These are phyloP conservation scores for Solanum ahanhuiri DNA, from an alignment of 257 asterid species.

Conservation along the genomic window DNA sequence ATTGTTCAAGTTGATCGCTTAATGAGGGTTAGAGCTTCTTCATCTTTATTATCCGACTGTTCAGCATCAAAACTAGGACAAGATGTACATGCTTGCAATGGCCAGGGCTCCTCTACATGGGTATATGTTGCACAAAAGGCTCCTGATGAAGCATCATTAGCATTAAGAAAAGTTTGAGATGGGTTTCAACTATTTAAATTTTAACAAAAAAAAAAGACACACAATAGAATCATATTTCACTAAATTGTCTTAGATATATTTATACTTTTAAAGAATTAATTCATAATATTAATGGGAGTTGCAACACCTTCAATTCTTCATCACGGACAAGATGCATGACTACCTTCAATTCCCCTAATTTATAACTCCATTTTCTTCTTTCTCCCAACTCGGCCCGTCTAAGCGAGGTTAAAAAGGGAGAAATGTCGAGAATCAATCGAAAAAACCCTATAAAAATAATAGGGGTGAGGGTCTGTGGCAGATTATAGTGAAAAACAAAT, in stretches of 20 bases:
- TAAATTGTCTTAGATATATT: too few species aligned
- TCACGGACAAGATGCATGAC: background rate
- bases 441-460: too few species aligned
- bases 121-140: conserved; percentile 11
- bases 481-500: too few species aligned
- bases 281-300: too few species aligned
- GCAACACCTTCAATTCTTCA: background rate
- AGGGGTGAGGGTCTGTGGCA: too few species aligned
- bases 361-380: background rate
- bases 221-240: too few species aligned
- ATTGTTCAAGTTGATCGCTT: too few species aligned
- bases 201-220: too few species aligned
- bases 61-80: conserved; percentile 13
- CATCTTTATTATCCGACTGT: conserved; percentile 16
- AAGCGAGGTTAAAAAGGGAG: too few species aligned
- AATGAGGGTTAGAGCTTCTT: background rate
- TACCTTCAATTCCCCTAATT: background rate
- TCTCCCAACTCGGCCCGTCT: background rate
- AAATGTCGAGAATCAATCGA: too few species aligned
- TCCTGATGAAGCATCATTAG: conserved; percentile 7
- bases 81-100: conserved; percentile 26
- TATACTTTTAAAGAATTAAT: too few species aligned
- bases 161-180: background rate
- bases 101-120: conserved; percentile 93
- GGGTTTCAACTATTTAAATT: too few species aligned